Percentiles rank a stretch among this genome's conserved stretches.
phyloP scores from a whole-genome alignment of 2,329 filamentous ascomycete genomes.

The Sporothrix euskadiensis region DNA sequence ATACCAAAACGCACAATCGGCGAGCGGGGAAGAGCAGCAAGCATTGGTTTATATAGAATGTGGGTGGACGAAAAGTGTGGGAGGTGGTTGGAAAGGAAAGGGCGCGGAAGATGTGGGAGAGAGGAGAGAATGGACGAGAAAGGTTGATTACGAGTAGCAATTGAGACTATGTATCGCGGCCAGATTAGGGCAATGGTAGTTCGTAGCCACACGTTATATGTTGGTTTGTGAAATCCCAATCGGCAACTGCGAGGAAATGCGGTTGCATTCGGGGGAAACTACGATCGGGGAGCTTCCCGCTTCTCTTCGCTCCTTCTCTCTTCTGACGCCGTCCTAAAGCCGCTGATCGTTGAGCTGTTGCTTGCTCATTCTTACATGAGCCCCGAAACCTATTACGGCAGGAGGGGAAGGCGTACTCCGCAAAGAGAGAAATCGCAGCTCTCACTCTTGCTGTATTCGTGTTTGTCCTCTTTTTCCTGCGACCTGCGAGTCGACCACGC shows the following conservation, averaged over 20 bases:
- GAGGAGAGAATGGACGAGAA: background rate
- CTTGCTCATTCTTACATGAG: slow-evolving; percentile 26
- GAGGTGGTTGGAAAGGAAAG: background rate
- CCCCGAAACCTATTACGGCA: background rate
- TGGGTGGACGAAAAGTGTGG: background rate
- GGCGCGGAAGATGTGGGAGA: background rate
- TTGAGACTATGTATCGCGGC: background rate
- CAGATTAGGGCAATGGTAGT: background rate
- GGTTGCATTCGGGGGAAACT: background rate
- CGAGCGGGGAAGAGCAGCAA: slow-evolving; percentile 24
- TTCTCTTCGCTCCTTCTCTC: background rate
- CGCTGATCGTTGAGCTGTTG: background rate
- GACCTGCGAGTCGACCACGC: background rate
- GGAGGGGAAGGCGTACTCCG: background rate
- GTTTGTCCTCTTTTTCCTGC: background rate
- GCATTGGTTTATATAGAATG: slow-evolving; percentile 27
- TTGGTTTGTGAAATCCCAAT: background rate
- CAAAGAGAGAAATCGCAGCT: background rate
- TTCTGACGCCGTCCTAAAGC: background rate
- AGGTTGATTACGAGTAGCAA: background rate
- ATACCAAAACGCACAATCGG: slow-evolving; percentile 25
- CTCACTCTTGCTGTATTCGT: background rate
- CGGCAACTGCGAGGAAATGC: background rate
- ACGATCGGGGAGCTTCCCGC: too few species aligned
- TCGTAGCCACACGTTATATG: slow-evolving; percentile 4